phyloP scores from a whole-genome alignment of 148 eudicot genomes.

The Camellia sinensis region DNA sequence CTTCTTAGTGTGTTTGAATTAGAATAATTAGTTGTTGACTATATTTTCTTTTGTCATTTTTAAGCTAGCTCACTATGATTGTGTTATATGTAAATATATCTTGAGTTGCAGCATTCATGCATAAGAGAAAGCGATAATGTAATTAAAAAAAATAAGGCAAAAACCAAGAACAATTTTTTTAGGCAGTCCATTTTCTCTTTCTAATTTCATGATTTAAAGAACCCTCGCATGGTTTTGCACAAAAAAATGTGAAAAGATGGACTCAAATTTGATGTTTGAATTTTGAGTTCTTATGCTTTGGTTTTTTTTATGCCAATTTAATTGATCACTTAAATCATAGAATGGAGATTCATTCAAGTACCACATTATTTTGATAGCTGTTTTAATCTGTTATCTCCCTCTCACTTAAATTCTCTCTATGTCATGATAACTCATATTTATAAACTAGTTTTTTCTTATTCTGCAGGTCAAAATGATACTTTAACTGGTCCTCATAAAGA shows the following conservation, averaged over 20 bases:
- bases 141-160: not conserved
- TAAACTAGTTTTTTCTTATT: constrained; percentile 7
- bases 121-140: not conserved
- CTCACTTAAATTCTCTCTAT: not conserved
- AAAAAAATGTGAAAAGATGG: no score
- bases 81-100: not conserved
- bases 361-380: not conserved
- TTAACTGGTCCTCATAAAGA: constrained; percentile 35
- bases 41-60: not conserved
- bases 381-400: not conserved
- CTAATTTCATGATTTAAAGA: no score
- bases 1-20: not conserved
- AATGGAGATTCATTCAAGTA: constrained; percentile 4
- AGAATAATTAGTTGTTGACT: not conserved
- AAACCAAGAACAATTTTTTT: not conserved
- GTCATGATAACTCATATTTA: not conserved
- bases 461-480: constrained; percentile 47
- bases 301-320: not conserved
- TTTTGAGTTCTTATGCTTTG: not conserved
- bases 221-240: no score
- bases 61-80: not conserved
- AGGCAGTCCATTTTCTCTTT: no score
- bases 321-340: not conserved
- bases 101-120: no score
- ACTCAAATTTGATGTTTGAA: no score